phyloP scores from a whole-genome alignment of 2,329 filamentous ascomycete genomes.

The Dothideomycetes sp. region DNA sequence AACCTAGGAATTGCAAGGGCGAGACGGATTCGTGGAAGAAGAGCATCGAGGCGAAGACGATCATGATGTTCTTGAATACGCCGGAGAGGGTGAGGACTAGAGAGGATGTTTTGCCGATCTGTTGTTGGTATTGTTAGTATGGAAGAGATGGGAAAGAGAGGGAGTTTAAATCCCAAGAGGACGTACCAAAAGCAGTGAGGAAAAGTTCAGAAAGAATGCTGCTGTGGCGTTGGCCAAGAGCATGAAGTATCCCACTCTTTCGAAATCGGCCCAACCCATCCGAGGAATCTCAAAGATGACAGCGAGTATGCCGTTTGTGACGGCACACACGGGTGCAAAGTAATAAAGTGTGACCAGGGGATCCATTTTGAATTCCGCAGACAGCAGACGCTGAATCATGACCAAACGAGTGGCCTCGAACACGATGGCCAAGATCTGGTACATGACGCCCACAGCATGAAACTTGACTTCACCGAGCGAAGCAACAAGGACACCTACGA shows the following conservation, averaged over 20 bases:
- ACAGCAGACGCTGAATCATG: conserved; percentile 18
- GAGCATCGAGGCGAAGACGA: conserved; percentile 20
- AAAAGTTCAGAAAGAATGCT: conserved; percentile 18
- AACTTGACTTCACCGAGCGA: conserved; percentile 20
- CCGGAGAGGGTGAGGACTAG: conserved; percentile 20
- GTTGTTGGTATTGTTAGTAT: neutral
- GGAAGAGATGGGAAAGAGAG: neutral
- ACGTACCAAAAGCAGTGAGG: conserved; percentile 18
- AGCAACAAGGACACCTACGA: conserved; percentile 18
- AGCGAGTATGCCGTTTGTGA: conserved; percentile 17
- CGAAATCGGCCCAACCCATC: conserved; percentile 15
- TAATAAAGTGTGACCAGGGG: conserved; percentile 20
- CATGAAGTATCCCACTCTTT: conserved; percentile 16
- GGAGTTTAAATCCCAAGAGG: neutral
- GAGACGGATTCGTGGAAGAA: conserved; percentile 19
- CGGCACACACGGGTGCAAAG: conserved; percentile 19
- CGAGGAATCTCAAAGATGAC: conserved; percentile 16
- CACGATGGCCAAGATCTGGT: conserved; percentile 16
- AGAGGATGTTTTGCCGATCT: conserved; percentile 21
- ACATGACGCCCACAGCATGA: conserved; percentile 17
- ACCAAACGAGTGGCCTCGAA: conserved; percentile 19
- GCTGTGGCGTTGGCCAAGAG: conserved; percentile 17
- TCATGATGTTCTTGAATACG: conserved; percentile 20
- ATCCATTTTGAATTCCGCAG: conserved; percentile 20
- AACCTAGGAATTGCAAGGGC: conserved; percentile 18